Evolutionary conservation across 805 yeast species (phyloP).

Genomic region (Teunomyces barrocoloradensis): DNA sequence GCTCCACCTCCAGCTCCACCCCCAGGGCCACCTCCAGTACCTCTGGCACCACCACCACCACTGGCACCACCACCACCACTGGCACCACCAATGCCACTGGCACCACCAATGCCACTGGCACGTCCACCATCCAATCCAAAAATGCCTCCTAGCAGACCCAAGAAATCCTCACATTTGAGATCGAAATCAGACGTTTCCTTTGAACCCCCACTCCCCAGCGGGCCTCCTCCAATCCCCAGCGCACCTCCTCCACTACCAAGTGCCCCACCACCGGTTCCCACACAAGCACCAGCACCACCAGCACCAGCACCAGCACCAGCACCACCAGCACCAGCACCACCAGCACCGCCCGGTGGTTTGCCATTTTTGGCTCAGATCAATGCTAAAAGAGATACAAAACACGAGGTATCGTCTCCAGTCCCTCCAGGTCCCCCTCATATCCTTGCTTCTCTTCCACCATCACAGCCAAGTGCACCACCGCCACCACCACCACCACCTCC

Average conservation of each 20-base stretch:
- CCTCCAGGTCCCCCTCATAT: constrained; percentile 14
- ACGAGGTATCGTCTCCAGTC: constrained; percentile 15
- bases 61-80: constrained; percentile 12
- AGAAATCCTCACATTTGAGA: constrained; percentile 35
- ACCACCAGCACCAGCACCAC: constrained; percentile 15
- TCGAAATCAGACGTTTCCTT: neutral
- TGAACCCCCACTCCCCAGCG: neutral
- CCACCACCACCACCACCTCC: constrained; percentile 7
- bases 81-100: constrained; percentile 12
- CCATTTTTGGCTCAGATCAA: constrained; percentile 53
- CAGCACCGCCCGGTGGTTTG: constrained; percentile 29
- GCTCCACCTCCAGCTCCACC: constrained; percentile 8
- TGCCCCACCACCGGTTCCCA: neutral
- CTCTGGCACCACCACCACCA: constrained; percentile 12
- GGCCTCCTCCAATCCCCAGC: constrained; percentile 11
- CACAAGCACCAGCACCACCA: constrained; percentile 8
- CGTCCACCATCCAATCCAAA: constrained; percentile 21
- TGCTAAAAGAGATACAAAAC: constrained; percentile 42
- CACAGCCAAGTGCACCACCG: constrained; percentile 9
- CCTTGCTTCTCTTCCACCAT: constrained; percentile 5
- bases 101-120: constrained; percentile 9
- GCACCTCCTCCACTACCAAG: constrained; percentile 13
- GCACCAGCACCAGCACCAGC: constrained; percentile 9
- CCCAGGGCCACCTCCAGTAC: constrained; percentile 12
- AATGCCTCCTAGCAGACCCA: constrained; percentile 41